phyloP scores from a whole-genome alignment of 805 yeast species.

The Cyberlindnera xishuangbannaensis region DNA sequence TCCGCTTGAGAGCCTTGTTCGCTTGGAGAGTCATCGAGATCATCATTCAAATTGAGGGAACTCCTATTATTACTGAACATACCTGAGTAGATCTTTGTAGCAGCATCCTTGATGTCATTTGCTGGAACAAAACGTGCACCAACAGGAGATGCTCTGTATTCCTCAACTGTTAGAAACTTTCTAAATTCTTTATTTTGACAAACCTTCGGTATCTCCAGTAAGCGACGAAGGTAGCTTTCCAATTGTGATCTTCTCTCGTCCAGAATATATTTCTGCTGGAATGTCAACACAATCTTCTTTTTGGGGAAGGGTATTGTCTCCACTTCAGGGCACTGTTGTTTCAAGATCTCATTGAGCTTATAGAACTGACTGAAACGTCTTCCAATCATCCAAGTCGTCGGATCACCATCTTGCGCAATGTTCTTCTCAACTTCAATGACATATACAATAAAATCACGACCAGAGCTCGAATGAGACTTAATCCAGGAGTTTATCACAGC shows the following conservation, averaged over 20 bases:
- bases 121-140: slow-evolving; percentile 7
- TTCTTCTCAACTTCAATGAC: slow-evolving; percentile 68
- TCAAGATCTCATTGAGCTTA: slow-evolving; percentile 61
- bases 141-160: slow-evolving; percentile 10
- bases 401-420: slow-evolving; percentile 33
- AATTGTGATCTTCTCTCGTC: slow-evolving; percentile 59
- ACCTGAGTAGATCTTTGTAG: slow-evolving; percentile 18
- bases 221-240: slow-evolving; percentile 52
- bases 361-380: slow-evolving; percentile 82
- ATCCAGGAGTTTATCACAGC: slow-evolving; percentile 46
- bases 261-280: slow-evolving; percentile 56
- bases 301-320: slow-evolving; percentile 49
- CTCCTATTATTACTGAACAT: slow-evolving; percentile 12
- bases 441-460: slow-evolving; percentile 66
- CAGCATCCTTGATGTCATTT: slow-evolving; percentile 14
- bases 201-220: slow-evolving; percentile 59
- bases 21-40: slow-evolving; percentile 2
- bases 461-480: slow-evolving; percentile 43
- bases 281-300: slow-evolving; percentile 61
- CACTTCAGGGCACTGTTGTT: slow-evolving; percentile 44
- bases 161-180: slow-evolving; percentile 54
- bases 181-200: slow-evolving; percentile 72
- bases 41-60: slow-evolving; percentile 15
- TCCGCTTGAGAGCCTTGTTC: slow-evolving; percentile 24
- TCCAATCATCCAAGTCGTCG: slow-evolving; percentile 84